Conservation (phyloP, 768 basidiomycete species). For the Amanita muscaria region DNA sequence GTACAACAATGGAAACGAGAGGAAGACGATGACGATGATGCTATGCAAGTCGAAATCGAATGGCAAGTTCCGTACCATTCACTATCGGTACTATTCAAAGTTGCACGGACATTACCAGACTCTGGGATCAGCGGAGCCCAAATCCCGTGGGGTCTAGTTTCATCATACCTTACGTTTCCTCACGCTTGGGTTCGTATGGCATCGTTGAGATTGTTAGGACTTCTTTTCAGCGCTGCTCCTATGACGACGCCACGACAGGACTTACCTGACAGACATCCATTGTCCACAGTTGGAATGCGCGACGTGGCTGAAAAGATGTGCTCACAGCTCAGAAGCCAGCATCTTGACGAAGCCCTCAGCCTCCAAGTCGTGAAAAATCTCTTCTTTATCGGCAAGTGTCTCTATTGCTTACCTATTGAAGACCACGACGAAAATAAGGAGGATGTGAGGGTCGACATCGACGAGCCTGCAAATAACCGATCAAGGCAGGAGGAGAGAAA, state of each 20-base stretch:
- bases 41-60: constrained; percentile 48
- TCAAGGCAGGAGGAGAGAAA: constrained; percentile 19
- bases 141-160: constrained; percentile 57
- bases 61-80: constrained; percentile 85
- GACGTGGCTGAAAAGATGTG: constrained; percentile 68
- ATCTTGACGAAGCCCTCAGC: constrained; percentile 63
- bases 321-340: constrained; percentile 72
- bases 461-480: constrained; percentile 17
- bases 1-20: constrained; percentile 24
- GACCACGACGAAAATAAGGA: constrained; percentile 23
- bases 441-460: constrained; percentile 18
- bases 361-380: constrained; percentile 89
- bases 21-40: constrained; percentile 28
- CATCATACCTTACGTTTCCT: constrained; percentile 70
- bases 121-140: constrained; percentile 33
- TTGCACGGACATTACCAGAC: constrained; percentile 48
- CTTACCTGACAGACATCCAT: constrained; percentile 30
- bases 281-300: constrained; percentile 49
- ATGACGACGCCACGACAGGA: constrained; percentile 27
- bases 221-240: constrained; percentile 51
- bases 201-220: constrained; percentile 66
- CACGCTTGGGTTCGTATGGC: constrained; percentile 92
- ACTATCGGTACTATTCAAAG: constrained; percentile 56
- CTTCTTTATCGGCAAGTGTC: constrained; percentile 87
- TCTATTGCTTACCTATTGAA: constrained; percentile 36